These are phyloP conservation scores for Paracorniculantispora psalliotae DNA, from an alignment of 2,329 filamentous ascomycete genomes.

Conservation along the genomic window DNA sequence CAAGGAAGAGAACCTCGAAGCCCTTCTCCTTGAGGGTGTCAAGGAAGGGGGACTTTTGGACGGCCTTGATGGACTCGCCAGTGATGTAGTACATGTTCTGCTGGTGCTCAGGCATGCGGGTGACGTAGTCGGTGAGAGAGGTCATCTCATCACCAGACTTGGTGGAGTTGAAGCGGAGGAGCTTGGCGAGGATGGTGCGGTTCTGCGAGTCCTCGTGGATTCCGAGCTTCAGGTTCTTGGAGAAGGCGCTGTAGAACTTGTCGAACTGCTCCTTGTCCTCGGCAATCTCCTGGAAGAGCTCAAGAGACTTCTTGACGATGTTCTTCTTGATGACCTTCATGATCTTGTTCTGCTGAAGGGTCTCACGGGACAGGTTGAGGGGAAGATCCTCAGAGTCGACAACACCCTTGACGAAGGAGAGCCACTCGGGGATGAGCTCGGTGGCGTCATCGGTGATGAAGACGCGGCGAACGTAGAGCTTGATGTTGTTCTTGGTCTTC, in stretches of 20 bases:
- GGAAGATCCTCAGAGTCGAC: slow-evolving; percentile 99
- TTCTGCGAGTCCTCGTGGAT: slow-evolving; percentile 99
- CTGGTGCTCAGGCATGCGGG: slow-evolving; percentile 99
- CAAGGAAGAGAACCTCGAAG: slow-evolving; percentile 99
- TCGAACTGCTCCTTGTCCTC: slow-evolving; percentile 99
- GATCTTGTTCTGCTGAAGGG: slow-evolving; percentile 99
- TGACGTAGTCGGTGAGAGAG: slow-evolving; percentile 94
- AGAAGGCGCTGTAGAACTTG: slow-evolving; percentile 99
- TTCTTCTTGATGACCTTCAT: slow-evolving; percentile 99
- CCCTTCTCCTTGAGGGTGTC: slow-evolving; percentile 98
- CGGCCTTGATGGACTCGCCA: slow-evolving; percentile 97
- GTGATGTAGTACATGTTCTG: slow-evolving; percentile 99
- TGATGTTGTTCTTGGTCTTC: slow-evolving; percentile 99
- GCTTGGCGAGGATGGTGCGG: slow-evolving; percentile 87
- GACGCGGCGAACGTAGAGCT: slow-evolving; percentile 99
- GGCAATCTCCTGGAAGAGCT: slow-evolving; percentile 98
- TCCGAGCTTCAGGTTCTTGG: slow-evolving; percentile 99
- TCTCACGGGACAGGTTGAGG: slow-evolving; percentile 99
- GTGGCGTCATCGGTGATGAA: slow-evolving; percentile 99
- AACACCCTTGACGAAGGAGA: slow-evolving; percentile 99
- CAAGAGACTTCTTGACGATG: slow-evolving; percentile 99
- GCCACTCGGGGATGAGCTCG: slow-evolving; percentile 98
- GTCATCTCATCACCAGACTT: slow-evolving; percentile 96
- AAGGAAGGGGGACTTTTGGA: slow-evolving; percentile 97
- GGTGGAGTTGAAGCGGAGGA: slow-evolving; percentile 97